Evolutionary conservation across 2,329 filamentous ascomycete genomes (phyloP).

Genomic region (Aspergillus brunneoviolaceus): DNA sequence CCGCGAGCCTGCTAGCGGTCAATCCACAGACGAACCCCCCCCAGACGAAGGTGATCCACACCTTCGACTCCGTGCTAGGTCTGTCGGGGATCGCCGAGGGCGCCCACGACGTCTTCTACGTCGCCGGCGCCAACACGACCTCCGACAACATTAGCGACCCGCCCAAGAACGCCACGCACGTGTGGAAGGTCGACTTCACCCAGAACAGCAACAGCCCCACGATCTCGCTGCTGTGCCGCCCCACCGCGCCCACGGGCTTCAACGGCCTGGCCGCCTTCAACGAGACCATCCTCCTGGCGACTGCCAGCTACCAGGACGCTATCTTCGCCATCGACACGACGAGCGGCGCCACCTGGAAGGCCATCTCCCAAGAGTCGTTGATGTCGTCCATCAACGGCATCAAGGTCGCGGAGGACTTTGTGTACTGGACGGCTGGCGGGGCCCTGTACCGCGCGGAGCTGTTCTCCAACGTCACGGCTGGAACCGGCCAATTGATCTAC

Average conservation of each 20-base stretch:
- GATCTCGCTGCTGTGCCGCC: not conserved
- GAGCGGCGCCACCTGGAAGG: not conserved
- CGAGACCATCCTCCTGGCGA: not conserved
- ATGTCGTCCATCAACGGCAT: conserved; percentile 1
- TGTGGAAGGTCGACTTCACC: conserved; percentile 2
- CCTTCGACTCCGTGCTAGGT: not conserved
- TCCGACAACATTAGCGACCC: not conserved
- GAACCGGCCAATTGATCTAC: not conserved
- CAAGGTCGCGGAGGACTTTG: not conserved
- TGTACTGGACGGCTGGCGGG: not conserved
- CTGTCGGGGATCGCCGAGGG: conserved; percentile 1
- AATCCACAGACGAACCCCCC: not conserved
- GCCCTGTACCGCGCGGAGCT: not conserved
- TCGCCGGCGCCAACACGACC: conserved; percentile 1
- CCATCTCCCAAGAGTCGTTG: not conserved
- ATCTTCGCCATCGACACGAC: not conserved
- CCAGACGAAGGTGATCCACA: not conserved
- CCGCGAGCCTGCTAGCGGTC: not conserved
- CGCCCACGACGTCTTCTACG: conserved; percentile 3
- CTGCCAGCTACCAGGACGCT: not conserved
- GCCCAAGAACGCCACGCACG: not conserved
- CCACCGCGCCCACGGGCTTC: not conserved
- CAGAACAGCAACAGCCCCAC: not conserved
- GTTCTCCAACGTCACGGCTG: not conserved
- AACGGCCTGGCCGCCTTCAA: not conserved